Conservation (phyloP, 2,329 filamentous ascomycete species). For the Phaeophleospora eucalypticola region DNA sequence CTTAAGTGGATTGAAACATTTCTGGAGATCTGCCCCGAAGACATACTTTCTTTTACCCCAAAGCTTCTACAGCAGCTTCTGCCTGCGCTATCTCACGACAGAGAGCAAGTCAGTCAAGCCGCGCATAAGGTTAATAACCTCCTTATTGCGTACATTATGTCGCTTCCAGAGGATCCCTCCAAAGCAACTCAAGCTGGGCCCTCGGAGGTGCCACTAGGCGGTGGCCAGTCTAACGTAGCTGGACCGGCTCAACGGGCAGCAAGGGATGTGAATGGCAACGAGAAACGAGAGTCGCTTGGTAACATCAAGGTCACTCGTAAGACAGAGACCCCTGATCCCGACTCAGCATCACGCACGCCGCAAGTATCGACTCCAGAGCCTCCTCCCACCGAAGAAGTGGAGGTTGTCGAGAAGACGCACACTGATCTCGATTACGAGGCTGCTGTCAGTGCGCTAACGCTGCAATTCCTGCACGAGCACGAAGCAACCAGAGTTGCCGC, state of each 20-base stretch:
- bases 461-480: conserved; percentile 93
- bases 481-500: conserved; percentile 93
- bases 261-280: conserved; percentile 11
- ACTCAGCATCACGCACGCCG: conserved; percentile 21
- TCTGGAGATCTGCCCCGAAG: conserved; percentile 94
- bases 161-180: conserved; percentile 63
- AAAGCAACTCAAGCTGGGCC: conserved; percentile 29
- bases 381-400: conserved; percentile 14
- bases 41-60: conserved; percentile 91
- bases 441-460: conserved; percentile 84
- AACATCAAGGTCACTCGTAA: conserved; percentile 16
- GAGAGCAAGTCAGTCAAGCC: conserved; percentile 82
- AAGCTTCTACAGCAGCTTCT: conserved; percentile 87
- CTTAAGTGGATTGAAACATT: conserved; percentile 95
- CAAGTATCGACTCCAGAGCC: conserved; percentile 29
- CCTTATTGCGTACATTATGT: conserved; percentile 90
- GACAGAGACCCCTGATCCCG: conserved; percentile 22
- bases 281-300: conserved; percentile 21
- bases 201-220: conserved; percentile 6
- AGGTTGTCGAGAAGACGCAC: conserved; percentile 9
- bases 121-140: conserved; percentile 86
- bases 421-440: conserved; percentile 88
- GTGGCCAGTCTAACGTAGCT: conserved; percentile 1
- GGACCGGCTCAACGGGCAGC: conserved; percentile 4
- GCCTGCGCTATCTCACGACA: conserved; percentile 87